phyloP scores from a whole-genome alignment of 176 grass and related monocot species.

The Lolium multiflorum region DNA sequence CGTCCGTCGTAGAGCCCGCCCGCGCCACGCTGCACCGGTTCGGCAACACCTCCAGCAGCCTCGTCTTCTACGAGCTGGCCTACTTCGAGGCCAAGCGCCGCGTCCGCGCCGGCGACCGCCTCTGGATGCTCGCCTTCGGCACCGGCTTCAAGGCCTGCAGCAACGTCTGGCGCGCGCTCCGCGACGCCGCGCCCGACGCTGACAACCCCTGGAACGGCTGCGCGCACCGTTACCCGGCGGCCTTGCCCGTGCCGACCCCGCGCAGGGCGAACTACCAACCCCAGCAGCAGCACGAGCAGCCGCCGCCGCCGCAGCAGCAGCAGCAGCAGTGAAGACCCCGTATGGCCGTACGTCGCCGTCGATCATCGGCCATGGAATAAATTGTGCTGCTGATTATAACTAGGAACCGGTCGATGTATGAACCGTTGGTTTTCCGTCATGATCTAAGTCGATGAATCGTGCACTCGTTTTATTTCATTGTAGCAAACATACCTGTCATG shows the following conservation, averaged over 20 bases:
- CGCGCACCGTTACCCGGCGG: conserved; percentile 63
- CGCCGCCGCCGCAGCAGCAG: not conserved
- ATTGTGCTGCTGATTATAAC: not conserved
- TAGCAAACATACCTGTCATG: too few species aligned
- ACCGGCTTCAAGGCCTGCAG: conserved; percentile 89
- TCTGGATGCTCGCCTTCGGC: conserved; percentile 95
- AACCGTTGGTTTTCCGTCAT: not conserved
- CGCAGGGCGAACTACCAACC: not conserved
- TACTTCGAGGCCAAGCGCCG: conserved; percentile 85
- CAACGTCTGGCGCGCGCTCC: conserved; percentile 65
- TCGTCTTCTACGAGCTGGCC: conserved; percentile 94
- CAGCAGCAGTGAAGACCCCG: not conserved
- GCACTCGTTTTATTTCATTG: too few species aligned
- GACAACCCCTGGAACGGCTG: conserved; percentile 80
- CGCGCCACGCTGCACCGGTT: conserved; percentile 76
- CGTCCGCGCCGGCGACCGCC: conserved; percentile 57
- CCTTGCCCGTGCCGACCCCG: conserved; percentile 31
- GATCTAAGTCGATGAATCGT: not conserved
- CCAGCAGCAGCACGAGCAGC: not conserved
- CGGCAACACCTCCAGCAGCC: conserved; percentile 93
- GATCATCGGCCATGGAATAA: conserved; percentile 21
- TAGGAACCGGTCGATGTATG: not conserved
- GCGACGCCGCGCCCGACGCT: conserved; percentile 62
- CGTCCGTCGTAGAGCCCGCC: conserved; percentile 60
- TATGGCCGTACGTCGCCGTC: not conserved